Evolutionary conservation across 179 eudicot genomes (phyloP), one percentile per base, ranked within the genome.

Genomic region (Patellifolia procumbens): DNA sequence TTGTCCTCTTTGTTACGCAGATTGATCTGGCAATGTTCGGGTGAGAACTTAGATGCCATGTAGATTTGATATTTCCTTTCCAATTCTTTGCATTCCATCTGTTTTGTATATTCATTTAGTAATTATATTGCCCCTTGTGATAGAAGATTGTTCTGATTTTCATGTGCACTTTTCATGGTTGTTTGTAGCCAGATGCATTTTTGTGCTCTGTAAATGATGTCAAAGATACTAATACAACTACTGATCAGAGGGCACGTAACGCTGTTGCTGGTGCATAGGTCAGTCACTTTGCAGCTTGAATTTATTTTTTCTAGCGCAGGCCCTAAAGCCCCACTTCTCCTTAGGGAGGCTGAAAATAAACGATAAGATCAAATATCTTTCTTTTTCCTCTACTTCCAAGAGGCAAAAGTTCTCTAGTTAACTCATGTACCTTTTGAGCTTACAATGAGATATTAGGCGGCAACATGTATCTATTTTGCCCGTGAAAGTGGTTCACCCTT

Each of bases 121-220:
- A 59, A 31, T 59, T 31, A n/a, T 45, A 16, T 32, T 4, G 15
- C 46, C 45, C 55, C 37, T 24, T 63, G 6, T 35, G 42, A 34
- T 31, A 19, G 43, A 68, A 6, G n/a, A 34, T 63, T 51, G 37
- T 24, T 77, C 66, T 84, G 68, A 85, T 76, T 84, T 63, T 65
- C 43, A 29, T 65, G 26, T 43, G 17, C 31, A 22, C 65, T 35
- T 62, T 11, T 72, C 68, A 75, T 79, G 51, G 78, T 69, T 80
- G 58, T 81, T 75, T 91, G 81, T 87, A 94, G 98, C 97, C 98
- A 82, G 98, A 92, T 88, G 98, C 97, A 80, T 94, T 92, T 80
- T 91, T 94, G 78, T 94, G 98, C 87, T 94, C 98, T 22, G 89
- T 94, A 73, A 89, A 89, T 74, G 97, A 94, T 79, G 98, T 94